A percentile compares a stretch with the other conserved stretches of the same genome.
Conservation (phyloP, 768 basidiomycete species). For the Psilocybe cubensis region DNA sequence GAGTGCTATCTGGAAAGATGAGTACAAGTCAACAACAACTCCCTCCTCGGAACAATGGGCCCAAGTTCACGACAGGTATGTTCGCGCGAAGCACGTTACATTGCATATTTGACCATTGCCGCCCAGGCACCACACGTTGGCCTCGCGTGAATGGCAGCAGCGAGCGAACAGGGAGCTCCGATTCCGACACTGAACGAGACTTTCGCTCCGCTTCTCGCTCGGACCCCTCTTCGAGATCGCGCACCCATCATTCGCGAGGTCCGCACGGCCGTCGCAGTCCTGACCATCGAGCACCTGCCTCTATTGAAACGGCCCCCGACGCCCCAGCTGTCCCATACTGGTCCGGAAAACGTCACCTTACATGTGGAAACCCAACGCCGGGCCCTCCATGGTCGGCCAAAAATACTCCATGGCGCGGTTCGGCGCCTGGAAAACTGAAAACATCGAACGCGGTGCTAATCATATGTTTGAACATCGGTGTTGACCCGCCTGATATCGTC, state of each 20-base stretch:
- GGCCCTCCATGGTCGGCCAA: constrained; percentile 67
- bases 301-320: constrained; percentile 50
- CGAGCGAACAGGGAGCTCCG: constrained; percentile 39
- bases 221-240: constrained; percentile 47
- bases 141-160: constrained; percentile 18
- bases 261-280: constrained; percentile 31
- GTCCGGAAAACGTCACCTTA: constrained; percentile 89
- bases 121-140: constrained; percentile 38
- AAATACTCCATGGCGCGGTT: constrained; percentile 78
- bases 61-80: constrained; percentile 14
- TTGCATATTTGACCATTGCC: not conserved
- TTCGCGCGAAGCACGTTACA: not conserved
- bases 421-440: constrained; percentile 84
- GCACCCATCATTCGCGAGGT: constrained; percentile 29
- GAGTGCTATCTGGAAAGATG: not conserved
- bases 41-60: constrained; percentile 9
- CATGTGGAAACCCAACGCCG: constrained; percentile 84
- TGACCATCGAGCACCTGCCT: constrained; percentile 43
- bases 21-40: constrained; percentile 4
- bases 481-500: constrained; percentile 96
- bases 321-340: constrained; percentile 73
- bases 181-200: constrained; percentile 58
- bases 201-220: constrained; percentile 52
- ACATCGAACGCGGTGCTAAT: constrained; percentile 89
- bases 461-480: constrained; percentile 94